These are phyloP conservation scores for Eudorina sp. DNA, from an alignment of 139 green algal genomes.

Conservation along the genomic window DNA sequence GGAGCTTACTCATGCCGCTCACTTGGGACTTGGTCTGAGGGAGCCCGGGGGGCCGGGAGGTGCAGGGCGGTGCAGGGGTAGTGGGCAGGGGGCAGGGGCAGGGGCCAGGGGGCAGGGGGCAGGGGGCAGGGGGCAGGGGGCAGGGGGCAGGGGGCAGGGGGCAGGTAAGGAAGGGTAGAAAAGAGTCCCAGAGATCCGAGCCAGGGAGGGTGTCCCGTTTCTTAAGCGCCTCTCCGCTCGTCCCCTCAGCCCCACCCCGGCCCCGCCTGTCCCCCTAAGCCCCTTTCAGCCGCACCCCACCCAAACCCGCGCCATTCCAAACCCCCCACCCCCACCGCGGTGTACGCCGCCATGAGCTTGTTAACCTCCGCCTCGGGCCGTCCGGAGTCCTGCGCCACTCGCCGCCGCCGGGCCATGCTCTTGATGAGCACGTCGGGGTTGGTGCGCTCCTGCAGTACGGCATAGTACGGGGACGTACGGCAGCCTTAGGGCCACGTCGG, in stretches of 20 bases:
- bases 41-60: too few species aligned
- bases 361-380: conserved; percentile 78
- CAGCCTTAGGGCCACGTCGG: not conserved
- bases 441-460: conserved; percentile 70
- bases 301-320: too few species aligned
- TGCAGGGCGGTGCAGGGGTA: not conserved
- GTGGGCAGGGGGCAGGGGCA: not conserved
- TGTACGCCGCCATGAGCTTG: conserved; percentile 86
- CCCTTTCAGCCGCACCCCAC: too few species aligned
- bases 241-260: conserved; percentile 17
- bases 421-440: conserved; percentile 91
- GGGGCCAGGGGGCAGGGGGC: not conserved
- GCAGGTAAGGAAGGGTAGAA: not conserved
- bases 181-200: not conserved
- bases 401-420: conserved; percentile 70
- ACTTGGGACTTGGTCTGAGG: conserved; percentile 28
- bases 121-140: not conserved
- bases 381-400: conserved; percentile 73
- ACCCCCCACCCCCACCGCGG: conserved; percentile 86
- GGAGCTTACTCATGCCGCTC: conserved; percentile 38
- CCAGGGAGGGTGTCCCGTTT: not conserved
- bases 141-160: not conserved
- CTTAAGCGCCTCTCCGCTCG: not conserved
- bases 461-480: not conserved
- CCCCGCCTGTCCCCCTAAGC: conserved; percentile 78